Evolutionary conservation across 1,284 basidiomycete genomes (phyloP).

Genomic region (Megacollybia platyphylla): DNA sequence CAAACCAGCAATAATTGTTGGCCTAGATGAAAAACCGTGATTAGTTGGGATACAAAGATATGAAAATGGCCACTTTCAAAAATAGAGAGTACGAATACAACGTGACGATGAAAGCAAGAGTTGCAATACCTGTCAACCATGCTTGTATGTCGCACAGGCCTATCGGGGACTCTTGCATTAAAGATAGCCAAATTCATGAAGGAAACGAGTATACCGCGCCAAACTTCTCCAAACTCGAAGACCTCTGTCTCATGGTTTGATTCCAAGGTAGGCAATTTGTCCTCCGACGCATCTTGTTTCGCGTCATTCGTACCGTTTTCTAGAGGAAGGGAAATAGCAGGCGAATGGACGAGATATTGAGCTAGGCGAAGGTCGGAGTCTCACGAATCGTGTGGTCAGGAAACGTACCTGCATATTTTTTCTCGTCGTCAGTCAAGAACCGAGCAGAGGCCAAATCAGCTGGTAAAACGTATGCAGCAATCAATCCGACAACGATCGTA

Average conservation of each 20-base stretch:
- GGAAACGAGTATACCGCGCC: constrained; percentile 30
- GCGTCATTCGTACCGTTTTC: constrained; percentile 13
- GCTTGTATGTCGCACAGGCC: constrained; percentile 41
- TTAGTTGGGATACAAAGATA: background rate
- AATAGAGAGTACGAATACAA: constrained; percentile 52
- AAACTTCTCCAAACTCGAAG: constrained; percentile 46
- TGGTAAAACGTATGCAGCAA: constrained; percentile 40
- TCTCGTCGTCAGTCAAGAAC: constrained; percentile 53
- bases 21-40: constrained; percentile 16
- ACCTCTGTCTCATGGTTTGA: constrained; percentile 26
- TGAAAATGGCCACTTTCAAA: constrained; percentile 21
- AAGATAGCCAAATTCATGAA: constrained; percentile 20
- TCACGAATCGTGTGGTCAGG: too few relatives aligned
- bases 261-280: constrained; percentile 8
- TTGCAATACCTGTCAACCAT: constrained; percentile 45
- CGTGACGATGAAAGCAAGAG: constrained; percentile 41
- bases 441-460: constrained; percentile 45
- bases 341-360: constrained; percentile 15
- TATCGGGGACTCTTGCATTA: constrained; percentile 15
- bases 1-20: constrained; percentile 42
- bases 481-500: constrained; percentile 38
- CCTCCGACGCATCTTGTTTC: constrained; percentile 10
- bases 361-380: too few relatives aligned
- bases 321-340: constrained; percentile 22
- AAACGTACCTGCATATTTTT: constrained; percentile 34